Conservation (phyloP, 306 rosid genomes). For the Mimosa bimucronata region DNA sequence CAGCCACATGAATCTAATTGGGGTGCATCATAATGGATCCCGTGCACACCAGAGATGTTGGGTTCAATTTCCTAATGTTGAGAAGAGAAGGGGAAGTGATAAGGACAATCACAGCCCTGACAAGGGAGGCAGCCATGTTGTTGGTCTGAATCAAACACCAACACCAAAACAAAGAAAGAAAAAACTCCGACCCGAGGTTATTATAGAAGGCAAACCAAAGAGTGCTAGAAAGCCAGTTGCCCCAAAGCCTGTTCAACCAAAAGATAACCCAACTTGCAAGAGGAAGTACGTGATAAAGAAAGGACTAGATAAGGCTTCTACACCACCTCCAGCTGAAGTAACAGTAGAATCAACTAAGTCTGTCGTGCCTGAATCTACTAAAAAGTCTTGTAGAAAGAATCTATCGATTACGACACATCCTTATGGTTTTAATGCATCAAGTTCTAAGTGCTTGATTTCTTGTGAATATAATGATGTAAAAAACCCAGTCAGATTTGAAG, state of each 20-base stretch:
- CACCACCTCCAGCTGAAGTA: constrained; percentile 45
- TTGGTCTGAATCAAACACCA: constrained; percentile 57
- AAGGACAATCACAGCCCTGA: constrained; percentile 48
- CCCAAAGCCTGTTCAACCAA: constrained; percentile 49
- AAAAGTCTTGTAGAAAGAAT: constrained; percentile 60
- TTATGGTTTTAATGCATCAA: constrained; percentile 41
- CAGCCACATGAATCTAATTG: too few relatives aligned
- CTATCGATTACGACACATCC: constrained; percentile 28
- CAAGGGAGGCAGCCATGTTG: constrained; percentile 41
- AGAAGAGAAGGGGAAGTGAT: too few relatives aligned
- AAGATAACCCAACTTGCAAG: constrained; percentile 45
- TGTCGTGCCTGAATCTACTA: constrained; percentile 36
- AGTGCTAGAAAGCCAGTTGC: constrained; percentile 44
- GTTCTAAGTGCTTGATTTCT: constrained; percentile 37
- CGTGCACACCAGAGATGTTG: too few relatives aligned
- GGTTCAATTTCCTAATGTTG: too few relatives aligned
- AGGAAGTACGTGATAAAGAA: constrained; percentile 65
- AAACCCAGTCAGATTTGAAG: constrained; percentile 33
- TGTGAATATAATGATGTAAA: constrained; percentile 36
- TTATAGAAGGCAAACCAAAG: constrained; percentile 67
- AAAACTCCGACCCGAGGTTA: constrained; percentile 91
- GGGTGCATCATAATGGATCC: too few relatives aligned
- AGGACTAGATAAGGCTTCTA: constrained; percentile 34
- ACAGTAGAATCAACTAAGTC: constrained; percentile 29
- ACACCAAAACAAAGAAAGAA: constrained; percentile 57